Base-by-base conservation (phyloP, 2,329 filamentous ascomycete species). In the Aspergillus sp. region DNA sequence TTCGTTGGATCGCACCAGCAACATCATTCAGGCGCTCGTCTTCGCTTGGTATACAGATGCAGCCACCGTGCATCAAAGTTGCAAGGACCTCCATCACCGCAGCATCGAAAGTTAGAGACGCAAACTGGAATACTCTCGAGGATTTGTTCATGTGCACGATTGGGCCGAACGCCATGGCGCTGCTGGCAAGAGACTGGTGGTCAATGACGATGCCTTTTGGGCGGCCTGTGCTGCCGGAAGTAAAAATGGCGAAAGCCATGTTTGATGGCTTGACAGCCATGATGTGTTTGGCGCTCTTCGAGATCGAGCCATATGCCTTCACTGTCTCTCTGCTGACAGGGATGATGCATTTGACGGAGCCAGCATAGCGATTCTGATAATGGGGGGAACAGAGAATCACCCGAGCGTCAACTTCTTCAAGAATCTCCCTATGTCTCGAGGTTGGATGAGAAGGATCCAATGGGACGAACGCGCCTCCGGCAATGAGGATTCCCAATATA, bases 11-110 rank as follows among this genome's bases (percentile, higher is more conserved):
- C 2, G 58, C 76, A 10, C 74, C 75, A 13, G 73, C 69, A 19
- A 80, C 68, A 54, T 80, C 75, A 50, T 78, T 77, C 54, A 78
- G 66, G 2, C 77, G 72, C 16, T 77, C 73, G 42, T 75, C 63
- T 59, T 76, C 65, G 55, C 71, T 75, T 1, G 77, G 77, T 10
- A 80, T 72, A 57, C 78, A 80, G 6, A 80, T 67, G 20, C 73
- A 76, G 17, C 76, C 78, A 45, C 78, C 78, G 17, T 71, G 62
- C 64, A 65, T 65, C 29, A 69, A 64, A 16, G 69, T 72, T 49
- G 57, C 69, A 54, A 72, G 71, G 38, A 68, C 67, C 53, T 70
- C 76, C 61, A 68, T 60, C 38, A 78, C 64, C 25, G 69, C 73
- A 16, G 72, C 71, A 58, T 78, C 76, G 49, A 79, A 78, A 0